Evolutionary conservation across 2,329 filamentous ascomycete species (phyloP), one percentile per base, ranked within the genome.

Genomic region (Trichoderma aggressivum): DNA sequence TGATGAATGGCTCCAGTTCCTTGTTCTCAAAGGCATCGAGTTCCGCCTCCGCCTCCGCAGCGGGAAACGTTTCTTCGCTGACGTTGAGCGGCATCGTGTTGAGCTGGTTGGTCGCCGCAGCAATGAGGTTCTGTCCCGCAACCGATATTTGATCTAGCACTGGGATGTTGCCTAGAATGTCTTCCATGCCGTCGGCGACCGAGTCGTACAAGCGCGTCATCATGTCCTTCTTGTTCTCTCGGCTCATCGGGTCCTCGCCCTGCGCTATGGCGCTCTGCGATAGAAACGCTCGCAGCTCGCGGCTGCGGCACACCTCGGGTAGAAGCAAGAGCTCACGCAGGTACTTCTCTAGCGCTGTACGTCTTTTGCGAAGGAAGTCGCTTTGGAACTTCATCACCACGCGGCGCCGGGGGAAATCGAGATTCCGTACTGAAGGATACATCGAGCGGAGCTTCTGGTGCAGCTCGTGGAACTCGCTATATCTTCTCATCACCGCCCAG

Each of bases 341-440:
- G 78, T 98, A 99, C 61, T 90, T 90, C 80, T 99, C 95, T 2
- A 99, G 85, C 0, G 93, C 94, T 36, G 90, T 82, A 11, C 94
- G 89, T 30, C 96, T 89, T 81, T 97, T 98, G 76, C 97, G 92
- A 21, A 99, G 84, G 77, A 99, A 99, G 76, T 99, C 96, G 79
- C 90, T 95, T 78, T 99, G 96, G 3, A 99, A 88, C 77, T 98
- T 98, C 90, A 98, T 94, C 66, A 99, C 92, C 82, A 98, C 91
- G 72, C 96, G 91, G 47, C 97, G 89, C 21, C 95, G 88, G 1
- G 96, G 96, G 77, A 99, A 98, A 76, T 98, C 95, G 3, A 99
- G 87, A 74, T 93, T 90, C 62, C 94, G 90, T 18, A 98, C 94
- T 18, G 93, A 94, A 0, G 94, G 90, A 77, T 98, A 99, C 73